Conservation (phyloP, 805 yeast genomes). For the Debaryomyces hansenii region DNA sequence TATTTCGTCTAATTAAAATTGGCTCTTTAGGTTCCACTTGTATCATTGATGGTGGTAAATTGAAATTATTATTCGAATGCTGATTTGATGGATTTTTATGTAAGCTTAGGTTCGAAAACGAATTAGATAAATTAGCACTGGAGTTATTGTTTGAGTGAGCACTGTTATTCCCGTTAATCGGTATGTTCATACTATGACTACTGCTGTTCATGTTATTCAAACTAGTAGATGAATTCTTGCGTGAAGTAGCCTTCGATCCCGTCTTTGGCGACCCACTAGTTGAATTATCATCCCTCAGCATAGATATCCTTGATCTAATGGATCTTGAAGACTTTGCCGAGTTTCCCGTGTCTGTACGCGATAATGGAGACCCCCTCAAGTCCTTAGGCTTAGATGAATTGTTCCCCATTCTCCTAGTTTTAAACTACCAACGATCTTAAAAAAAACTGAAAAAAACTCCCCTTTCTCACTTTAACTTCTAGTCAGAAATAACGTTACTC, state of each 20-base stretch:
- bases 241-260: constrained; percentile 24
- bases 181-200: constrained; percentile 10
- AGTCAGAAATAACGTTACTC: too few relatives aligned
- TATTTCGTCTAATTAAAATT: constrained; percentile 57
- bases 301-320: constrained; percentile 36
- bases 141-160: constrained; percentile 2
- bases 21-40: constrained; percentile 74
- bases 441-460: not conserved
- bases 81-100: constrained; percentile 1
- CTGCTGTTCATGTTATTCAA: constrained; percentile 12
- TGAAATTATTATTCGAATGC: constrained; percentile 12
- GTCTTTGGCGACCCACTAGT: constrained; percentile 18
- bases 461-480: too few relatives aligned
- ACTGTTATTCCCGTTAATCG: constrained; percentile 5
- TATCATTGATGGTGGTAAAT: constrained; percentile 67
- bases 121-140: constrained; percentile 7
- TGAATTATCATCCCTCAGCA: constrained; percentile 23
- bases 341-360: constrained; percentile 54
- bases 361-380: constrained; percentile 42
- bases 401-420: constrained; percentile 46
- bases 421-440: not conserved
- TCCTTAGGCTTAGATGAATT: constrained; percentile 45
- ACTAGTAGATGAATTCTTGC: constrained; percentile 28
- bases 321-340: constrained; percentile 51
- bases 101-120: constrained; percentile 9